Conservation (phyloP, 768 basidiomycete species). For the Lactarius evosmus region DNA sequence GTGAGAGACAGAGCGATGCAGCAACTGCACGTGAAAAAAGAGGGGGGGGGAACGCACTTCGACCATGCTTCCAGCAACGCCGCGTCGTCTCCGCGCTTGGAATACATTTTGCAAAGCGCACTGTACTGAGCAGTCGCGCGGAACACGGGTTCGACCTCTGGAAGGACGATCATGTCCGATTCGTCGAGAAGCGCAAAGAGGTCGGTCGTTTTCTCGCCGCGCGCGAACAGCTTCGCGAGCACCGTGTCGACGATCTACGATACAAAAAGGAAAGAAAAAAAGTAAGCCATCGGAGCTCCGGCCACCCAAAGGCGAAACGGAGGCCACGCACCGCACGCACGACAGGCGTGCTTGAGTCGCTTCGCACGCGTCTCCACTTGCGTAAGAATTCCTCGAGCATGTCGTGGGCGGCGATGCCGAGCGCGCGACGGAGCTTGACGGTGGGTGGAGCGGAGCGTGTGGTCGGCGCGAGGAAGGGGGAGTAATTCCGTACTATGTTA, state of each 20-base stretch:
- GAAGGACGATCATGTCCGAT: slow-evolving; percentile 49
- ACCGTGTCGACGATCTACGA: slow-evolving; percentile 76
- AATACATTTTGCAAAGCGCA: slow-evolving; percentile 60
- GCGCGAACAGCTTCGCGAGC: slow-evolving; percentile 69
- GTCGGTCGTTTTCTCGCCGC: slow-evolving; percentile 57
- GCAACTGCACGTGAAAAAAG: not conserved
- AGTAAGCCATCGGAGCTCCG: not conserved
- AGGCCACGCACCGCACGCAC: slow-evolving; percentile 28
- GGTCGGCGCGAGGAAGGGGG: slow-evolving; percentile 74
- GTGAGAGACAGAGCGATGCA: not conserved
- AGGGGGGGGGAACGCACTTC: slow-evolving; percentile 45
- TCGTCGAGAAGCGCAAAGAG: slow-evolving; percentile 56
- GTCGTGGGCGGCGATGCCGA: slow-evolving; percentile 62
- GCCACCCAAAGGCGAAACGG: not conserved
- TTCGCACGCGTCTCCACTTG: slow-evolving; percentile 52
- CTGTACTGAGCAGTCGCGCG: slow-evolving; percentile 51
- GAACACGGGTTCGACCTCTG: slow-evolving; percentile 62
- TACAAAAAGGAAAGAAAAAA: not conserved
- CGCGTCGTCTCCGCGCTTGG: slow-evolving; percentile 51
- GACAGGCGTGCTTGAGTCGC: slow-evolving; percentile 34
- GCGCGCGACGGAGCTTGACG: slow-evolving; percentile 59
- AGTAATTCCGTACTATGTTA: slow-evolving; percentile 91
- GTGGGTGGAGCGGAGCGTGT: slow-evolving; percentile 68
- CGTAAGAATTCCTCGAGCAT: slow-evolving; percentile 73
- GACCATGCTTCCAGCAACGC: slow-evolving; percentile 67